A percentile compares a stretch with the other conserved stretches of the same genome.
phyloP scores from a whole-genome alignment of 2,329 filamentous ascomycete species.

The Neofusicoccum parvum region DNA sequence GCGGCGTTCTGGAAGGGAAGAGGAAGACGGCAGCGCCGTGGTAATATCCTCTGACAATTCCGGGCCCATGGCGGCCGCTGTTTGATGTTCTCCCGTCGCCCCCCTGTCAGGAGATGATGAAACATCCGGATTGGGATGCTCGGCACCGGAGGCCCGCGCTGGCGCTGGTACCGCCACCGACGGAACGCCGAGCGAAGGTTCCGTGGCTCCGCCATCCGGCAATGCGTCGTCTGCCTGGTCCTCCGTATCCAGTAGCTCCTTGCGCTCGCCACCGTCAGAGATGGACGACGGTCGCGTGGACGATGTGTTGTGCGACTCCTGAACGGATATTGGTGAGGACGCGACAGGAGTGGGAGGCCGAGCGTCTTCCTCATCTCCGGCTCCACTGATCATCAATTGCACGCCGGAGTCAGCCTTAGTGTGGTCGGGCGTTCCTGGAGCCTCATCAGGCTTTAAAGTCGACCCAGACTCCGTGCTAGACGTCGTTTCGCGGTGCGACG shows the following conservation, averaged over 20 bases:
- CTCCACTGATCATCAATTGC: conserved; percentile 48
- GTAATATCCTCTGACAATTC: conserved; percentile 16
- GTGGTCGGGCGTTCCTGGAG: conserved; percentile 14
- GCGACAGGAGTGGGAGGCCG: conserved; percentile 37
- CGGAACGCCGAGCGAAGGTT: conserved; percentile 20
- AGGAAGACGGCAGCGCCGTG: conserved; percentile 18
- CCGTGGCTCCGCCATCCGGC: conserved; percentile 1
- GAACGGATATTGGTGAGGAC: conserved; percentile 41
- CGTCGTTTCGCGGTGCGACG: conserved; percentile 15
- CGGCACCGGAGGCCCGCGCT: conserved; percentile 16
- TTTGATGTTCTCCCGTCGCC: conserved; percentile 22
- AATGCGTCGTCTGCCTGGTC: conserved; percentile 24
- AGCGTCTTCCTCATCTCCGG: conserved; percentile 37
- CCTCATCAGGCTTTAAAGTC: conserved; percentile 20
- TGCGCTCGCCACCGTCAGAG: conserved; percentile 38
- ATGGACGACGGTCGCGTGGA: conserved; percentile 43
- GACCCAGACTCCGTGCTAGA: conserved; percentile 21
- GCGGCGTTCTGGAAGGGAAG: conserved; percentile 19
- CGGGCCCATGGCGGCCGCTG: conserved; percentile 16
- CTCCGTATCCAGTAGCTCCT: conserved; percentile 25
- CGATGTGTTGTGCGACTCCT: conserved; percentile 38
- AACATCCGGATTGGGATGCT: conserved; percentile 19
- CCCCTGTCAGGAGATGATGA: conserved; percentile 22
- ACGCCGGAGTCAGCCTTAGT: conserved; percentile 60
- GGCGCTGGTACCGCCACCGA: conserved; percentile 14